A percentile compares a stretch with the other conserved stretches of the same genome.
Evolutionary conservation across 805 yeast genomes (phyloP).

Genomic region (Allodekkera sacchari): DNA sequence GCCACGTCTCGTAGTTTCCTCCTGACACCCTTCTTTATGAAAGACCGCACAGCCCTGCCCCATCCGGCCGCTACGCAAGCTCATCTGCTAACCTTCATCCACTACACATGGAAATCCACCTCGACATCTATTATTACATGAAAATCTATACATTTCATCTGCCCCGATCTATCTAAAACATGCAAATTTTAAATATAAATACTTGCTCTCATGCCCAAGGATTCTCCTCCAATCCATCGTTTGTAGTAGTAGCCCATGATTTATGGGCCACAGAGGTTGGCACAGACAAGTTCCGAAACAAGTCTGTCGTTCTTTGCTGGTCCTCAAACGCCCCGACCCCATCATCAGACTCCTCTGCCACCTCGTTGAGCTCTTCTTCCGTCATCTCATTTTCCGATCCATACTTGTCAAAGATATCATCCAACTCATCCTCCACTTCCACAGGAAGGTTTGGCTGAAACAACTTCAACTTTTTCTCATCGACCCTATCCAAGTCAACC

Average conservation of each 20-base stretch:
- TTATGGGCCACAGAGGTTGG: slow-evolving; percentile 46
- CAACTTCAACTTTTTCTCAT: slow-evolving; percentile 41
- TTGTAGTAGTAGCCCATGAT: slow-evolving; percentile 37
- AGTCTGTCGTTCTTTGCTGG: slow-evolving; percentile 22
- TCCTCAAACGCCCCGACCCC: slow-evolving; percentile 6
- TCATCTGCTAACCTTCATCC: no score
- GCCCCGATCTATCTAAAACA: no score
- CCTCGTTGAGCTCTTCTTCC: slow-evolving; percentile 20
- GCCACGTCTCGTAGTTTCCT: no score
- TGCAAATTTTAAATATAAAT: neutral
- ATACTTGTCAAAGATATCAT: slow-evolving; percentile 48
- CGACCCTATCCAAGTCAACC: slow-evolving; percentile 58
- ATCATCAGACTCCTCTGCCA: slow-evolving; percentile 6
- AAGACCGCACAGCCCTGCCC: no score
- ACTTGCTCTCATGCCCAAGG: slow-evolving; percentile 44
- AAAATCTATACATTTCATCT: no score
- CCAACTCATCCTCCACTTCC: slow-evolving; percentile 62
- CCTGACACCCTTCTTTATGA: no score
- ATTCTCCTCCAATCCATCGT: slow-evolving; percentile 48
- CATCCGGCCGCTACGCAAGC: no score
- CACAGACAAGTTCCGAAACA: slow-evolving; percentile 38
- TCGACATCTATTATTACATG: no score
- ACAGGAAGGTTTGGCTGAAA: slow-evolving; percentile 70
- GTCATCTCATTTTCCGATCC: slow-evolving; percentile 8
- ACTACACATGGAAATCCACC: no score